Evolutionary conservation across 2,329 filamentous ascomycete species (phyloP).

Genomic region (Botrytis squamosa): DNA sequence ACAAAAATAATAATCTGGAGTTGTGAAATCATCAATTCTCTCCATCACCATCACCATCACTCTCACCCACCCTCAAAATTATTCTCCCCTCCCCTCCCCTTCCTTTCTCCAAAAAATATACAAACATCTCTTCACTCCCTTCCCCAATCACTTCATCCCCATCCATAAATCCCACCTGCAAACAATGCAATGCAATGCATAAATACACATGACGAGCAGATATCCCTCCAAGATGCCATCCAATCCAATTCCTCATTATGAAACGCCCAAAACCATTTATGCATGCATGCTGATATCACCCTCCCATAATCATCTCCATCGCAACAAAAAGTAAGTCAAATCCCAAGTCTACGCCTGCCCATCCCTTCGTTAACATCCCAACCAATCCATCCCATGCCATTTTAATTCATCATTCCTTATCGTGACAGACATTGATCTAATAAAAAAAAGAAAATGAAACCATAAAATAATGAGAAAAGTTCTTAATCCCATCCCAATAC

Average conservation of each 20-base stretch:
- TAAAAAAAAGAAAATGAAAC: background rate
- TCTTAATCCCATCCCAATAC: conserved; percentile 11
- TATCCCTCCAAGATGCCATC: background rate
- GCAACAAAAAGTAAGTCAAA: background rate
- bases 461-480: conserved; percentile 2
- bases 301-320: background rate
- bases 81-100: background rate
- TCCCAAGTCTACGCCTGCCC: background rate
- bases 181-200: background rate
- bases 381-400: background rate
- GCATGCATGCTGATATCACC: background rate
- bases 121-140: background rate
- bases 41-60: background rate
- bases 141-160: background rate
- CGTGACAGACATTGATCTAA: conserved; percentile 14
- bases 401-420: conserved; percentile 14
- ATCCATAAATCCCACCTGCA: background rate
- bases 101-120: background rate
- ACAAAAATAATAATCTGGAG: background rate
- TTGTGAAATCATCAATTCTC: background rate
- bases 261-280: background rate
- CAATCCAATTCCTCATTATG: background rate
- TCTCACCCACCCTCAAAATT: background rate
- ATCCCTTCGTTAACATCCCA: background rate
- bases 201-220: background rate